Base-by-base conservation (phyloP, 257 asterid species). In the Ilex asprella region DNA sequence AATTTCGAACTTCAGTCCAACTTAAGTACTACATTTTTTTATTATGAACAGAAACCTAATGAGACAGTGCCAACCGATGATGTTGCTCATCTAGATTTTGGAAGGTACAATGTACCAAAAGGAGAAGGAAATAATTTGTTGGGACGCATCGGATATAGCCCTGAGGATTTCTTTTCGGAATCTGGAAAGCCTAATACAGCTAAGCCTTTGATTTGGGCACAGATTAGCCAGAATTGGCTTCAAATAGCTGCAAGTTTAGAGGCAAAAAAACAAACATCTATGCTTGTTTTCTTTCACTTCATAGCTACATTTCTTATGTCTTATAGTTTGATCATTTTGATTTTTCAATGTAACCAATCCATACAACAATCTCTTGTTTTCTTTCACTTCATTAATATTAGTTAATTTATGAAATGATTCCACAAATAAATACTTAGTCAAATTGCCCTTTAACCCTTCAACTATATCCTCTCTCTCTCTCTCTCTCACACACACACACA, bases 111-210 rank as follows among this genome's bases (percentile, higher is more conserved):
- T 35, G n/a, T 30, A 8, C 95, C 91, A 12, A 60, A 39, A 50
- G 67, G 63, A 29, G 8, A 35, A 7, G 86, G 91, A 15, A 67
- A 70, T 53, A 86, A 79, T 56, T 57, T 43, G n/a, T 49, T 83
- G 35, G 88, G 86, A 14, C 61, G 69, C 55, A 67, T 81, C 35
- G 86, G 78, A 1, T 83, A 73, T 61, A 66, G 71, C 27, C 62
- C 91, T 0, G 95, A 86, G 64, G 74, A 68, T 39, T 78, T 77
- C 75, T 81, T 76, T 44, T 84, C 86, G 0, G 74, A 61, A 39
- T 72, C 77, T 12, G 82, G 79, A 46, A 56, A 70, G 58, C 78
- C 80, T 29, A 67, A 79, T 63, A 49, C 15, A 32, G 73, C 70
- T 49, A 62, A 76, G 13, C 56, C 65, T 32, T 64, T 39, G 39